Conservation (phyloP, 2,329 filamentous ascomycete species). For the Teratosphaeria viscida region DNA sequence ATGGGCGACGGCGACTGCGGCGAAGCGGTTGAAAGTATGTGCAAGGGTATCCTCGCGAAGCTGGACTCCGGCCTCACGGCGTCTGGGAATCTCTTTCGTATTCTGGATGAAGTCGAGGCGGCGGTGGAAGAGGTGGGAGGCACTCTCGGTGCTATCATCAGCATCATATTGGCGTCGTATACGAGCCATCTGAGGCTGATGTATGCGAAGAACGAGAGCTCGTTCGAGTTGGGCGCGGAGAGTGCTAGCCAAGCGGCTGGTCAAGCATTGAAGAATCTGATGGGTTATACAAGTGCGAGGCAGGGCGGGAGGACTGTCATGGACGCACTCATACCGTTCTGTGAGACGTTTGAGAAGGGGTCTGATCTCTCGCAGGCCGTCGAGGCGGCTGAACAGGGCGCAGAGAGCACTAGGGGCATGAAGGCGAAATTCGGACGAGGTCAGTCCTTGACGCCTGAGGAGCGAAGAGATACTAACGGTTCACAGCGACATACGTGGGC, state of each 20-base stretch:
- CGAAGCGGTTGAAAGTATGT: conserved; percentile 38
- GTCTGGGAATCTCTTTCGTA: conserved; percentile 21
- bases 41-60: conserved; percentile 22
- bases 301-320: conserved; percentile 28
- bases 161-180: conserved; percentile 26
- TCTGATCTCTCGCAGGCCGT: conserved; percentile 20
- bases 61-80: conserved; percentile 22
- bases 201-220: conserved; percentile 16
- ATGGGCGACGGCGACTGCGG: conserved; percentile 60
- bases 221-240: conserved; percentile 15
- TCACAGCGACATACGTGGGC: conserved; percentile 25
- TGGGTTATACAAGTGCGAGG: conserved; percentile 28
- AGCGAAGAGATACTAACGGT: background rate
- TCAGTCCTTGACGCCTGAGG: conserved; percentile 5
- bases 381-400: conserved; percentile 22
- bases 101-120: conserved; percentile 24
- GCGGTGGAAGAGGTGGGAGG: conserved; percentile 29
- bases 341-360: conserved; percentile 21
- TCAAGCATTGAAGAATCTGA: conserved; percentile 32
- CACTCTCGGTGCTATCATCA: conserved; percentile 28
- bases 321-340: conserved; percentile 30
- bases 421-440: conserved; percentile 27
- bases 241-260: conserved; percentile 22
- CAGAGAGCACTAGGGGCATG: conserved; percentile 26
- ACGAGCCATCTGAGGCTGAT: conserved; percentile 30